phyloP scores from a whole-genome alignment of 495 filamentous ascomycete genomes.

The Pseudomonodictys pantanalensis region DNA sequence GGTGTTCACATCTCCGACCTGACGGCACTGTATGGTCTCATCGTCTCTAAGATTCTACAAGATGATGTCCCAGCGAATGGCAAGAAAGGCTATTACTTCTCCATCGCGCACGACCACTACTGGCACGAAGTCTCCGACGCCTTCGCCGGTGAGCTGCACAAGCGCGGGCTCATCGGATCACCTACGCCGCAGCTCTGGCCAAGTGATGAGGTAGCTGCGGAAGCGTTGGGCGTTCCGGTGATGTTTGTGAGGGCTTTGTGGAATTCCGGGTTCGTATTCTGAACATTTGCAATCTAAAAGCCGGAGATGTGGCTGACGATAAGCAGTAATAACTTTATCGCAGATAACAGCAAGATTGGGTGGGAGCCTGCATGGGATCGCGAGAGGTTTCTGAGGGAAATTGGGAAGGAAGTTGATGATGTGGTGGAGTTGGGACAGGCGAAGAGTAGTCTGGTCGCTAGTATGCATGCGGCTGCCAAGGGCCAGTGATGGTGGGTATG shows the following conservation, averaged over 20 bases:
- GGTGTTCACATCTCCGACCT: conserved; percentile 42
- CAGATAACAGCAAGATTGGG: conserved; percentile 39
- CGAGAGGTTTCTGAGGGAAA: conserved; percentile 38
- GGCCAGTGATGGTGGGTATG: no score
- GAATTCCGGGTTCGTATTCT: conserved; percentile 34
- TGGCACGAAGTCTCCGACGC: conserved; percentile 42
- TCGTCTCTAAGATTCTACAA: conserved; percentile 40
- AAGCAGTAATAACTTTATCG: conserved; percentile 37
- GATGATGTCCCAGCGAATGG: conserved; percentile 40
- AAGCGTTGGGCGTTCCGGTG: conserved; percentile 35
- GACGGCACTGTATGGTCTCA: conserved; percentile 37
- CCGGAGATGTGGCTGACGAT: conserved; percentile 18
- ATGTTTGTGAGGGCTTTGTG: conserved; percentile 34
- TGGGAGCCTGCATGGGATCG: conserved; percentile 44
- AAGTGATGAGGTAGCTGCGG: conserved; percentile 40
- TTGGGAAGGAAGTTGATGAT: conserved; percentile 42
- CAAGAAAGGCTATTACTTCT: conserved; percentile 44
- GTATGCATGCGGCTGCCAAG: no score
- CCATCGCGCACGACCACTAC: conserved; percentile 36
- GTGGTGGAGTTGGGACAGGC: conserved; percentile 41
- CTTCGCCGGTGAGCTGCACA: conserved; percentile 38
- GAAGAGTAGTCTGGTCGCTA: no score
- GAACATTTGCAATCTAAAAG: no score
- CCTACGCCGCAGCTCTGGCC: conserved; percentile 39
- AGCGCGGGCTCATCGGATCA: conserved; percentile 41